Percentiles rank a stretch among this genome's conserved stretches.
These are phyloP conservation scores for Tylopilus sp. DNA, from an alignment of 1,284 basidiomycete species.

Conservation along the genomic window DNA sequence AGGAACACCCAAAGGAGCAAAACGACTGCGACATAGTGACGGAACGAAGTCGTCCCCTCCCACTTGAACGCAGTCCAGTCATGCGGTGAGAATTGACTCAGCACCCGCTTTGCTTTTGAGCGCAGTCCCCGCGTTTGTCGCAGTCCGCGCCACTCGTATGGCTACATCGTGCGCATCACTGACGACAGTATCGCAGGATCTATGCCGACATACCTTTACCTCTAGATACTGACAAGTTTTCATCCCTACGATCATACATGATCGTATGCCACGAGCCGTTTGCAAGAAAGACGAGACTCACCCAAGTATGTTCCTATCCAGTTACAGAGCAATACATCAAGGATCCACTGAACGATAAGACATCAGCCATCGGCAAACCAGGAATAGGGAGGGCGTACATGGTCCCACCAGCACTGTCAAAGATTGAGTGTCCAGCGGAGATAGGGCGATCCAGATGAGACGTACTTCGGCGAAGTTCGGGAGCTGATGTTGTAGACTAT, in stretches of 20 bases:
- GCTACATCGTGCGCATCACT: constrained; percentile 40
- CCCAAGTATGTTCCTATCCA: constrained; percentile 82
- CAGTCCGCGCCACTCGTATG: constrained; percentile 81
- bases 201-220: constrained; percentile 58
- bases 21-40: constrained; percentile 72
- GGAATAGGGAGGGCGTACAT: constrained; percentile 45
- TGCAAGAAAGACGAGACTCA: constrained; percentile 24
- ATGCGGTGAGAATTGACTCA: constrained; percentile 79
- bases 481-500: constrained; percentile 78
- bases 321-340: constrained; percentile 82
- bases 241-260: constrained; percentile 53
- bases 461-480: constrained; percentile 78
- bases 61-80: constrained; percentile 86
- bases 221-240: constrained; percentile 81
- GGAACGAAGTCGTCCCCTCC: constrained; percentile 75
- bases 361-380: constrained; percentile 9
- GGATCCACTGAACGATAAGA: constrained; percentile 58
- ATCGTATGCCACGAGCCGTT: constrained; percentile 3
- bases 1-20: constrained; percentile 74
- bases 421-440: constrained; percentile 17
- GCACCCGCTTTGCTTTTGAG: constrained; percentile 70
- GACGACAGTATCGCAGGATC: neutral
- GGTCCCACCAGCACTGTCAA: constrained; percentile 81
- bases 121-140: constrained; percentile 70
- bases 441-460: constrained; percentile 20